Conservation (phyloP, 2,329 filamentous ascomycete genomes). For the Colletotrichum graminicola region DNA sequence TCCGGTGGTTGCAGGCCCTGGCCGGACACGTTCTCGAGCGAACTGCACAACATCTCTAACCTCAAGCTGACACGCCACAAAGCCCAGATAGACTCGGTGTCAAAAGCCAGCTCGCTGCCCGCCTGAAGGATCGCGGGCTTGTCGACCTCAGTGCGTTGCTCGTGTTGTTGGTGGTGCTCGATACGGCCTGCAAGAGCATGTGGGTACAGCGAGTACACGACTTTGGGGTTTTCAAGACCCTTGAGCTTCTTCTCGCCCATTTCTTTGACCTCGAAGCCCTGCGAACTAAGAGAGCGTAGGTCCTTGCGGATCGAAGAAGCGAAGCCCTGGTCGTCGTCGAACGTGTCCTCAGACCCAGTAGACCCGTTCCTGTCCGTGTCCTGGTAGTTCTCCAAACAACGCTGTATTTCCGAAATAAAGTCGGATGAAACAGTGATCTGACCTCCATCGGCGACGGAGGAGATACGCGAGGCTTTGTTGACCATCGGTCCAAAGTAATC, state of each 20-base stretch:
- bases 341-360: conserved; percentile 76
- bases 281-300: conserved; percentile 85
- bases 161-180: conserved; percentile 71
- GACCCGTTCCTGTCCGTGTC: conserved; percentile 82
- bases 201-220: conserved; percentile 95
- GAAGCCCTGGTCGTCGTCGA: conserved; percentile 78
- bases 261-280: conserved; percentile 97
- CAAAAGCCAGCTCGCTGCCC: conserved; percentile 78
- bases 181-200: conserved; percentile 87
- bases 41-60: conserved; percentile 92
- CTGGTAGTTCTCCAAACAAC: conserved; percentile 88
- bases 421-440: conserved; percentile 98
- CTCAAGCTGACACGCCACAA: conserved; percentile 91
- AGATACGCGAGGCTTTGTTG: conserved; percentile 95
- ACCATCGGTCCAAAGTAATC: conserved; percentile 99
- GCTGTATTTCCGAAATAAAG: conserved; percentile 95
- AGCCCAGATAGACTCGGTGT: conserved; percentile 87
- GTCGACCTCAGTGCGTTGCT: conserved; percentile 57
- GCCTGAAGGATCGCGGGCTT: conserved; percentile 73
- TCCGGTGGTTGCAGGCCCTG: conserved; percentile 81
- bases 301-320: conserved; percentile 87
- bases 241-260: conserved; percentile 96
- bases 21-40: conserved; percentile 78
- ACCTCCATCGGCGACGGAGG: conserved; percentile 92
- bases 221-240: conserved; percentile 95